Conservation (phyloP, 805 yeast genomes). For the Candida maris region DNA sequence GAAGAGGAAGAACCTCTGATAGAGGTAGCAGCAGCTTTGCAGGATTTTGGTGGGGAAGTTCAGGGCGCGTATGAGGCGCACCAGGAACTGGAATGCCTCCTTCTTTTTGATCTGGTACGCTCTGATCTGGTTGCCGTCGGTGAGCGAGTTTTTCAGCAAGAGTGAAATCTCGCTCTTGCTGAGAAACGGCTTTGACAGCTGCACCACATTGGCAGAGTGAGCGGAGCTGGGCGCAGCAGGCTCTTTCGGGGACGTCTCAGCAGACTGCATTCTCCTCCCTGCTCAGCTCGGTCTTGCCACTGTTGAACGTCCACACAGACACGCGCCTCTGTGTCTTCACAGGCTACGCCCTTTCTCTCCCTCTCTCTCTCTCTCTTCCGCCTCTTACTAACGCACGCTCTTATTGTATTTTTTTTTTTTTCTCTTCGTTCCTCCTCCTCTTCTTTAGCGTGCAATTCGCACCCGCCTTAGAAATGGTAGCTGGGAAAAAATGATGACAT, state of each 20-base stretch:
- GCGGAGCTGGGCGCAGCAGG: not conserved
- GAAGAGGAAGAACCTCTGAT: conserved; percentile 67
- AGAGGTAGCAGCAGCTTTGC: conserved; percentile 66
- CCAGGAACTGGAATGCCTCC: conserved; percentile 50
- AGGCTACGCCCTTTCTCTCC: too few species aligned
- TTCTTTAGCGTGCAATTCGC: too few species aligned
- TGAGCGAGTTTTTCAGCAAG: conserved; percentile 17
- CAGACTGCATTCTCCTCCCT: too few species aligned
- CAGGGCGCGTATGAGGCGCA: conserved; percentile 48
- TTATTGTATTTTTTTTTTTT: too few species aligned
- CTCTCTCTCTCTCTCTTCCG: too few species aligned
- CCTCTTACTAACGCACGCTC: too few species aligned
- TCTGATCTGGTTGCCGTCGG: conserved; percentile 19
- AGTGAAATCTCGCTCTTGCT: conserved; percentile 25
- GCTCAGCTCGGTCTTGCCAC: too few species aligned
- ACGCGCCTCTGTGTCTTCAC: too few species aligned
- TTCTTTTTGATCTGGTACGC: conserved; percentile 22
- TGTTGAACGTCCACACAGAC: too few species aligned
- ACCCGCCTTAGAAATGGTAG: too few species aligned
- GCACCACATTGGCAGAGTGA: conserved; percentile 18
- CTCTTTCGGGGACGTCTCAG: not conserved
- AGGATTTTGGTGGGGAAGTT: conserved; percentile 69
- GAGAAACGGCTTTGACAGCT: conserved; percentile 35
- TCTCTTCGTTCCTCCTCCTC: too few species aligned
- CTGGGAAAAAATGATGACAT: too few species aligned